Evolutionary conservation across 306 rosid genomes (phyloP), one percentile per base, ranked within the genome.

Genomic region (Fragaria ananassa): DNA sequence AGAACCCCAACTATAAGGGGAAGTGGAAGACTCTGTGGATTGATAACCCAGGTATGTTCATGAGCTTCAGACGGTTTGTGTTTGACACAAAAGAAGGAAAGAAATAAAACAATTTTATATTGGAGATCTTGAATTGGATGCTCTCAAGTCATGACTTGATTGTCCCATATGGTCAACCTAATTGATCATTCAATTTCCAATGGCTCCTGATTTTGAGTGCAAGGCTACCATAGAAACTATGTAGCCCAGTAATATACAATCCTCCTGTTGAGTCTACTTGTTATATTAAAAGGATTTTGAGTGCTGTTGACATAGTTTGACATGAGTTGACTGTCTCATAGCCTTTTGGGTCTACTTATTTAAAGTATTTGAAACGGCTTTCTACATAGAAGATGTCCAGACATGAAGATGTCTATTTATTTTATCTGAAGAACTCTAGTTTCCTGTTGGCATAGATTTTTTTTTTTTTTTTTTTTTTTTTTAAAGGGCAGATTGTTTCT

Each of bases 1-100:
- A 90, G 87, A 93, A 93, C 81, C 96, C 97, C 80, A 90, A 90
- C 85, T 93, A 93, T 81, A 93, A 88, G 83, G 96, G 97, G 68
- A 93, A 90, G 85, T 93, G 97, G 97, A 93, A 87, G 88, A 87
- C 67, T 79, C 94, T 89, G 9, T 93, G 93, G 93, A 89, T 89
- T 80, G 94, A 93, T 82, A 93, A 93, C 86, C 96, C 96, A 64
- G 96, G 97, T 93, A 87, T 39, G 70, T 78, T 69, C 69, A 25
- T 25, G 54, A 50, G 15, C n/a, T 18, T 34, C 54, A 31, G 42
- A 58, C 12, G 23, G 44, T 76, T 37, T 11, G 37, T 42, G 69
- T 50, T 66, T 41, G 72, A 13, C 63, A 67, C 64, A 42, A 65
- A 71, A 70, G 4, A 53, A 54, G 50, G 21, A 21, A 35, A 37